Base-by-base conservation (phyloP, 192 early-diverging fungal species). In the Podila horticola region DNA sequence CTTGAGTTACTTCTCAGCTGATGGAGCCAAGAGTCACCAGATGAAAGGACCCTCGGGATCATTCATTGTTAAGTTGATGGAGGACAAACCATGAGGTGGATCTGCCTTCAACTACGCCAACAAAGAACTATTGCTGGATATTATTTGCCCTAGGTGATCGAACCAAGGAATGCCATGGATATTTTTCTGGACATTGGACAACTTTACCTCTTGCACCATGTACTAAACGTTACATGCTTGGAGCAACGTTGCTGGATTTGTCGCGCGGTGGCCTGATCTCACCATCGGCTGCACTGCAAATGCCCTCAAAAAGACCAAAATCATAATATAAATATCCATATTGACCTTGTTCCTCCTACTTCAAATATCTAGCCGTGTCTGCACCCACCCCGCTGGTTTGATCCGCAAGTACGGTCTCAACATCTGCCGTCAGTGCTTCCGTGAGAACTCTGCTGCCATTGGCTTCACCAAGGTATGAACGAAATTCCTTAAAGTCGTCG, bases 391-490 rank as follows among this genome's bases (percentile, higher is more conserved):
- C 84, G 98, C 98, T 75, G 98, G 98, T 94, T 94, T 99, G 85
- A 98, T 99, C 88, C 96, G 98, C 92, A 99, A 99, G 93, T 99
- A 99, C 91, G 91, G 92, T 71, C 89, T 99, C 67, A 94, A 98
- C 92, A 89, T 99, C 82, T 99, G 98, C 93, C 95, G 98, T 93
- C 98, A 99, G 88, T 98, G 97, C 93, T 99, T 99, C 96, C 96
- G 98, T 89, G 96, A 99, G 89, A 94, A 99, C 87, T 87, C 96
- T 86, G 91, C 88, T 74, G 97, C 97, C 86, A 99, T 99, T 90
- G 98, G 98, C 76, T 99, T 99, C 93, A 87, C 92, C 86, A 99
- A 99, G 95, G 94, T 98, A 90, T 52, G 41, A 45, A 45, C 41
- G n/a, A 45, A 45, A 17, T 1, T 1, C 34, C 8, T 34, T 34